Conservation (phyloP, 2,329 filamentous ascomycete species). For the Botrytis deweyae region DNA sequence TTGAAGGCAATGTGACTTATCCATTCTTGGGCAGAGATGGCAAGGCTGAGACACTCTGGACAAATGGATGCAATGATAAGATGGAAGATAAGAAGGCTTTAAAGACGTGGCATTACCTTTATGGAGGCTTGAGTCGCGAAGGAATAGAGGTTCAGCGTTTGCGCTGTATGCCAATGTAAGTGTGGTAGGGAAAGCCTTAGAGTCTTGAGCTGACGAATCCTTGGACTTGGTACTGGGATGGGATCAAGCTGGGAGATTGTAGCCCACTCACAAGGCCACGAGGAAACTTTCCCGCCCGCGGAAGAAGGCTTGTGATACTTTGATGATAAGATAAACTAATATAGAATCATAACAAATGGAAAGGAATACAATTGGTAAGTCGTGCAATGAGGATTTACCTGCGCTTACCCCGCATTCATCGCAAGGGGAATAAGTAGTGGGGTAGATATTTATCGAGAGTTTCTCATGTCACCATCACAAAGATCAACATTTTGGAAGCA, state of each 20-base stretch:
- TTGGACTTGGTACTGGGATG: background rate
- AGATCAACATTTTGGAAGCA: background rate
- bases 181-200: background rate
- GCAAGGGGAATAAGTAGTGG: background rate
- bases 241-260: background rate
- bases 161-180: background rate
- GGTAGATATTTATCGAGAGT: background rate
- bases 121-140: background rate
- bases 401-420: background rate
- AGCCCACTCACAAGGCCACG: background rate
- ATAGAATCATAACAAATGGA: background rate
- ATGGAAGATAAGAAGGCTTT: background rate
- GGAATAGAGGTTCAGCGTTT: background rate
- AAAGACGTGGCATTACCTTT: conserved; percentile 10
- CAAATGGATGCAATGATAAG: background rate
- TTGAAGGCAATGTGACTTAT: background rate
- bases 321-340: background rate
- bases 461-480: background rate
- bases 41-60: conserved; percentile 6
- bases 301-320: background rate
- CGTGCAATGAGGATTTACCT: background rate
- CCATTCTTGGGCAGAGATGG: background rate
- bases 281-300: background rate
- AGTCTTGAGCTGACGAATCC: background rate
- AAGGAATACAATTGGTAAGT: background rate